phyloP scores from a whole-genome alignment of 73 alveolate genomes.

The Paramecium sonneborni region DNA sequence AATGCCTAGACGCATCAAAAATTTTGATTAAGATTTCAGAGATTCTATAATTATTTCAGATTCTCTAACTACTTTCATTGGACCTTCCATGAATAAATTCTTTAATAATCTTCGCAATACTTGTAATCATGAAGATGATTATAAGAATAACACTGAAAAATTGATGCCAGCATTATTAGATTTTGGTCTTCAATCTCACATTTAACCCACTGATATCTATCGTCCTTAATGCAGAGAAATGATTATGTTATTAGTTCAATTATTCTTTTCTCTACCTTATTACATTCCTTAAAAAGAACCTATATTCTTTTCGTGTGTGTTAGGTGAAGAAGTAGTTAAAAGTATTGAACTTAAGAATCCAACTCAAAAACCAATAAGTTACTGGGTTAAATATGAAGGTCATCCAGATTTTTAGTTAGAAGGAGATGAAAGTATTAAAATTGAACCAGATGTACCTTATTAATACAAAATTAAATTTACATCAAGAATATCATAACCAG shows the following conservation, averaged over 20 bases:
- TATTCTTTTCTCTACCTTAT: constrained; percentile 95
- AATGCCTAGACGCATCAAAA: constrained; percentile 76
- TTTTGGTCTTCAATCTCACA: constrained; percentile 85
- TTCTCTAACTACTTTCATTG: constrained; percentile 9
- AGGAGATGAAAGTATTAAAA: constrained; percentile 80
- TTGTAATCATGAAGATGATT: constrained; percentile 76
- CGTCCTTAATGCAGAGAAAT: constrained; percentile 96
- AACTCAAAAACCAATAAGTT: constrained; percentile 90
- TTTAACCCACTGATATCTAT: constrained; percentile 77
- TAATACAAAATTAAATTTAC: constrained; percentile 94
- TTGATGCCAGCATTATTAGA: constrained; percentile 83
- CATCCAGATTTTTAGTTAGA: constrained; percentile 76
- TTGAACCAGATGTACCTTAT: constrained; percentile 91
- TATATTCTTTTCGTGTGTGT: constrained; percentile 90
- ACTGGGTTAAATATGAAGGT: constrained; percentile 96
- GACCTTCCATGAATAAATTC: not conserved
- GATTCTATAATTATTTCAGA: not conserved
- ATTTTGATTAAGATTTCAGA: constrained; percentile 82
- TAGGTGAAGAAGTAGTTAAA: constrained; percentile 95
- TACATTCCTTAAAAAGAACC: constrained; percentile 93
- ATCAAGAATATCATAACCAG: constrained; percentile 88
- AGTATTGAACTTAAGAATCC: constrained; percentile 91
- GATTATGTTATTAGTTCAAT: constrained; percentile 85
- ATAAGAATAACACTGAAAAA: constrained; percentile 81
- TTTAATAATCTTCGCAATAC: not conserved